Evolutionary conservation across 108 stramenopile genomes (phyloP).

Genomic region (Mayamaea pseudoterrestris): DNA sequence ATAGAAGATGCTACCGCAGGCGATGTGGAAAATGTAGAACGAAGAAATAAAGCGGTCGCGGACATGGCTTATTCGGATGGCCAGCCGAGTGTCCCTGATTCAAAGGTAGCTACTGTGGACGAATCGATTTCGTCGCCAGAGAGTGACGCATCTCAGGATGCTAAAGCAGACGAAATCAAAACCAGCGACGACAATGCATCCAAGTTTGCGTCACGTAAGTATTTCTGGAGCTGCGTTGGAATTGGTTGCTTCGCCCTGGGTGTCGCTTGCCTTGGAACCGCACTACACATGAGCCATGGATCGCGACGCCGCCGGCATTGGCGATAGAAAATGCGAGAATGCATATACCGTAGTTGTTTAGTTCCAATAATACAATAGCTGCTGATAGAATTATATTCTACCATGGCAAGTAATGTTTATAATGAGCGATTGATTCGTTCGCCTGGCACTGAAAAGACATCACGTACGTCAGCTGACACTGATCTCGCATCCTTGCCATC

Average conservation of each 20-base stretch:
- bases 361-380: too few relatives aligned
- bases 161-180: constrained; percentile 2
- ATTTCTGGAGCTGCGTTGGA: constrained; percentile 34
- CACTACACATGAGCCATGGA: constrained; percentile 14
- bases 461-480: too few relatives aligned
- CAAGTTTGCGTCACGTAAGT: constrained; percentile 6
- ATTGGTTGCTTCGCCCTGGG: constrained; percentile 23
- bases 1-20: background rate
- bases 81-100: background rate
- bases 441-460: too few relatives aligned
- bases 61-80: background rate
- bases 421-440: too few relatives aligned
- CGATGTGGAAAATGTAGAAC: background rate
- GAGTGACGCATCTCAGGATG: background rate
- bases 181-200: background rate
- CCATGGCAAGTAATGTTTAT: too few relatives aligned
- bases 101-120: background rate
- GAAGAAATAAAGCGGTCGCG: constrained; percentile 1
- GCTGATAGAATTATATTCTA: too few relatives aligned
- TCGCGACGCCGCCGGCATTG: constrained; percentile 5
- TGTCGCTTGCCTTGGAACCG: constrained; percentile 32
- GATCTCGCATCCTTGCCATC: too few relatives aligned
- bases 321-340: too few relatives aligned
- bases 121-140: background rate
- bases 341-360: too few relatives aligned